A percentile compares a stretch with the other conserved stretches of the same genome.
Evolutionary conservation across 2,329 filamentous ascomycete species (phyloP).

Genomic region (Ophiostoma australiae): DNA sequence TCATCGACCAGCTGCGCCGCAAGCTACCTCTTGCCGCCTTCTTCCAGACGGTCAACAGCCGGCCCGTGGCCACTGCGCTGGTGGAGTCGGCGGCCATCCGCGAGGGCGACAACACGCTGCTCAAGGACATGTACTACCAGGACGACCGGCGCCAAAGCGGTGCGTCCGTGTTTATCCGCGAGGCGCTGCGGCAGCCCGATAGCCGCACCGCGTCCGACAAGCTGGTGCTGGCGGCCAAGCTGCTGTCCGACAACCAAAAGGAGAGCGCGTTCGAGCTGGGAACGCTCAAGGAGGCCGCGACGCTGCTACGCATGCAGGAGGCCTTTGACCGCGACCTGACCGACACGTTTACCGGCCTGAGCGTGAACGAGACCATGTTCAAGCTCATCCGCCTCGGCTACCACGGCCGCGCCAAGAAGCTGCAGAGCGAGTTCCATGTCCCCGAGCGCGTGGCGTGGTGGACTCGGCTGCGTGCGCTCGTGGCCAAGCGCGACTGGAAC

Average conservation of each 20-base stretch:
- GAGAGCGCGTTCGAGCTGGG: conserved; percentile 70
- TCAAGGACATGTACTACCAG: conserved; percentile 97
- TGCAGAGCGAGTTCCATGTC: conserved; percentile 89
- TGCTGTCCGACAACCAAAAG: conserved; percentile 72
- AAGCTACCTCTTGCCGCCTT: conserved; percentile 87
- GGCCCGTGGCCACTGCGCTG: conserved; percentile 79
- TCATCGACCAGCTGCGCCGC: conserved; percentile 80
- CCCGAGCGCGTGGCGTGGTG: conserved; percentile 88
- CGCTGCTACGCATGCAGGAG: conserved; percentile 80
- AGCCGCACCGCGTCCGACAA: conserved; percentile 72
- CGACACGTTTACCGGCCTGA: conserved; percentile 72
- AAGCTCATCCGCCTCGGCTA: conserved; percentile 79
- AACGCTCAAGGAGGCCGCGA: conserved; percentile 72
- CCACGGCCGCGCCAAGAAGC: conserved; percentile 76
- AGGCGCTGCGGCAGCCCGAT: conserved; percentile 71
- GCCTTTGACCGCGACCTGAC: conserved; percentile 78
- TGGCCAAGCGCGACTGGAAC: conserved; percentile 84
- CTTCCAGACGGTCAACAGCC: conserved; percentile 82
- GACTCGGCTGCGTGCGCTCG: conserved; percentile 74
- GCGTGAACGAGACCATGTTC: conserved; percentile 87
- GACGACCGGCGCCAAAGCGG: conserved; percentile 88
- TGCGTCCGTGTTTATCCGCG: conserved; percentile 77
- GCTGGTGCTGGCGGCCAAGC: conserved; percentile 75
- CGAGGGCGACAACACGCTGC: conserved; percentile 67
- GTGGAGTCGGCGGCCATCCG: conserved; percentile 74